Conservation (phyloP, 2,329 filamentous ascomycete species). For the Sclerotinia spermophila region DNA sequence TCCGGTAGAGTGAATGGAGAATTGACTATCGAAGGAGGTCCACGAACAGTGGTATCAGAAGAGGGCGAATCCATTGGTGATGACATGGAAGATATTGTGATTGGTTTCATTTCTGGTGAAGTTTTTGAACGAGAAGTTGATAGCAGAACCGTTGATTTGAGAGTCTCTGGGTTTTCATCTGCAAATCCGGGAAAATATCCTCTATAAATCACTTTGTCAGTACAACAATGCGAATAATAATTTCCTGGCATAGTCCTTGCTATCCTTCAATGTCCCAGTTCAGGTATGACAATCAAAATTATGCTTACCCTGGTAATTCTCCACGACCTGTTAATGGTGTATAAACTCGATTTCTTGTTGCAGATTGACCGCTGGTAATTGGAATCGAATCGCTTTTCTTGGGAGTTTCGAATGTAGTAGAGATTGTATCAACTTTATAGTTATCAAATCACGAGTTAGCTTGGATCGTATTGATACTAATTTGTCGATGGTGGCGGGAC, state of each 20-base stretch:
- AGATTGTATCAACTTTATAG: conserved; percentile 18
- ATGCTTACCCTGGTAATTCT: conserved; percentile 54
- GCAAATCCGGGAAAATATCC: conserved; percentile 61
- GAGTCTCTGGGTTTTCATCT: conserved; percentile 44
- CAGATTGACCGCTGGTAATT: conserved; percentile 48
- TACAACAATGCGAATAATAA: neutral
- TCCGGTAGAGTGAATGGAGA: conserved; percentile 21
- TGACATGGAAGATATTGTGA: conserved; percentile 29
- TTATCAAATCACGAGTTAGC: conserved; percentile 10
- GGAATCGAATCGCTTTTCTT: conserved; percentile 51
- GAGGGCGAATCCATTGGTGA: conserved; percentile 19
- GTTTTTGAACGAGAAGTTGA: conserved; percentile 27
- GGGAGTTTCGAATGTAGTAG: conserved; percentile 22
- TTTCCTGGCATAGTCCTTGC: conserved; percentile 2
- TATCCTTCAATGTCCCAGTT: neutral
- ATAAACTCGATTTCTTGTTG: conserved; percentile 44
- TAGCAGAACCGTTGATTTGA: conserved; percentile 13
- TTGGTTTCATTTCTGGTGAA: conserved; percentile 36
- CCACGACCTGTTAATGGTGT: conserved; percentile 52
- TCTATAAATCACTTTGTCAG: conserved; percentile 38
- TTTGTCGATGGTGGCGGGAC: conserved; percentile 14
- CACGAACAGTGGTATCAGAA: conserved; percentile 13
- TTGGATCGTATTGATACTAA: neutral
- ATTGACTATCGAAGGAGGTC: conserved; percentile 16
- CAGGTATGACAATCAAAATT: conserved; percentile 10